phyloP scores from a whole-genome alignment of 257 asterid genomes.

The Coffea canephora region DNA sequence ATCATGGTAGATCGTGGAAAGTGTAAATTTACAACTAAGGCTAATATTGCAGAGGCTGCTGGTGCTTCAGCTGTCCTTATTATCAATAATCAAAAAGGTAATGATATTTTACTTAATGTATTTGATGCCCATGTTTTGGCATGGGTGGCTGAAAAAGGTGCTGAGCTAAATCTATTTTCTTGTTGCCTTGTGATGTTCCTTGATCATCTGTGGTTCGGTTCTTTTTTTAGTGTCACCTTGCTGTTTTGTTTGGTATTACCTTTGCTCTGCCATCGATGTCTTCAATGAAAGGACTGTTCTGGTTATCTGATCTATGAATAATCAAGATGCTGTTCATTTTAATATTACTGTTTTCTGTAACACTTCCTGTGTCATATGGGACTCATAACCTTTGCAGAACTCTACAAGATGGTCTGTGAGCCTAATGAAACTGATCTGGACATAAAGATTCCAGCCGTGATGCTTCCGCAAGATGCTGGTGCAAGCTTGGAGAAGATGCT shows the following conservation, averaged over 20 bases:
- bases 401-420: conserved; percentile 95
- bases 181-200: background rate
- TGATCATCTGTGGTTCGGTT: background rate
- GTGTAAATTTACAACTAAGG: conserved; percentile 82
- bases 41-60: conserved; percentile 79
- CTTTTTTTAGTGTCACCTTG: background rate
- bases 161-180: background rate
- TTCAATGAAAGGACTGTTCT: background rate
- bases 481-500: conserved; percentile 58
- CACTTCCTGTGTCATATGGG: background rate
- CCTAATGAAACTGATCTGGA: conserved; percentile 84
- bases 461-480: conserved; percentile 94
- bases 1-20: conserved; percentile 82
- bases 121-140: background rate
- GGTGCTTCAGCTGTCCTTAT: conserved; percentile 93
- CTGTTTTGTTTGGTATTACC: background rate
- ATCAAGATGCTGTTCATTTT: background rate
- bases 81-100: conserved; percentile 84
- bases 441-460: conserved; percentile 71
- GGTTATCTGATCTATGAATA: background rate
- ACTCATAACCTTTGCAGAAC: conserved; percentile 54
- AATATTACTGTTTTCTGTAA: background rate
- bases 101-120: background rate
- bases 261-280: background rate
- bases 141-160: background rate